Evolutionary conservation across 169 alveolate species (phyloP).

Genomic region (Amoebophrya sp.): DNA sequence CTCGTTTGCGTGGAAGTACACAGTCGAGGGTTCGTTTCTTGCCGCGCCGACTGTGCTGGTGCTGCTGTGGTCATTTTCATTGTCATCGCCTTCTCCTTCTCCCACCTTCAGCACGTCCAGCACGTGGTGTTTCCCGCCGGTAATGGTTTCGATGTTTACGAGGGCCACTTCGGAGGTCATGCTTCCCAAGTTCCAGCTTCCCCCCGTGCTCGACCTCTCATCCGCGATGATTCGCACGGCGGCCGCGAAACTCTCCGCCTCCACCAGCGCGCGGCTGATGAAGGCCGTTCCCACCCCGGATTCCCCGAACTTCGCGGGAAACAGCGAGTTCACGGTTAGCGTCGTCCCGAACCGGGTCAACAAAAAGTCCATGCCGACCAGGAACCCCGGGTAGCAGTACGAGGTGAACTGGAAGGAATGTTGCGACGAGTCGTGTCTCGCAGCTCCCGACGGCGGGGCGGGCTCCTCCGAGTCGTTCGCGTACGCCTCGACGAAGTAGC

Average conservation of each 20-base stretch:
- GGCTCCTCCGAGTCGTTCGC: no score
- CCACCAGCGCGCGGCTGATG: background rate
- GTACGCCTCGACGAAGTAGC: no score
- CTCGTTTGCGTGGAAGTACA: background rate
- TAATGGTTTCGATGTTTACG: no score
- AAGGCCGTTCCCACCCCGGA: background rate
- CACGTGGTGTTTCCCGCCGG: no score
- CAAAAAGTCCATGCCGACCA: background rate
- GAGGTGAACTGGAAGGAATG: background rate
- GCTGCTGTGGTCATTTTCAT: no score
- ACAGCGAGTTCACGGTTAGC: background rate
- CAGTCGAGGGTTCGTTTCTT: no score
- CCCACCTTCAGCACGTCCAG: no score
- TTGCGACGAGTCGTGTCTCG: background rate
- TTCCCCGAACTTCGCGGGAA: background rate
- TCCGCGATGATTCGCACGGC: background rate
- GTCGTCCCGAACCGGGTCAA: background rate
- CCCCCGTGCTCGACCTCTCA: background rate
- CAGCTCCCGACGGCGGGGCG: no score
- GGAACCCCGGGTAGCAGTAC: background rate
- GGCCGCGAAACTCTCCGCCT: background rate
- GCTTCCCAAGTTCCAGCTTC: background rate
- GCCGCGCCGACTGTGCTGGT: no score
- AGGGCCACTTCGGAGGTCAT: no score
- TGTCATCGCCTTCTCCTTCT: no score